Conservation (phyloP, 768 basidiomycete genomes). For the Auriculariales sp. region DNA sequence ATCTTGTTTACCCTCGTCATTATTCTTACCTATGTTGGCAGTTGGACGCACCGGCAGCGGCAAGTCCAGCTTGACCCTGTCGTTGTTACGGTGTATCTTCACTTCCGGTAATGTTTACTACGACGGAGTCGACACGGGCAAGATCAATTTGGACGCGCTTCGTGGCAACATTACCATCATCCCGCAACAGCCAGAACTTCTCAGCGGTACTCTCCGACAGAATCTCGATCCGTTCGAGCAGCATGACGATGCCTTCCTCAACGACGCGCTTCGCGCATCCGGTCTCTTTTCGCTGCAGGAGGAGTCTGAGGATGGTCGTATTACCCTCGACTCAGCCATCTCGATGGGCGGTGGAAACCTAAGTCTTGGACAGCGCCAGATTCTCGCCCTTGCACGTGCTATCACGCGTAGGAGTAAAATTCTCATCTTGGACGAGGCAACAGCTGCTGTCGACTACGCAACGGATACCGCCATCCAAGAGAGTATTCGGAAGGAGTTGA, state of each 20-base stretch:
- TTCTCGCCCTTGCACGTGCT: conserved; percentile 44
- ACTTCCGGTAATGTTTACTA: conserved; percentile 41
- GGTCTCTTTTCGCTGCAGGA: conserved; percentile 29
- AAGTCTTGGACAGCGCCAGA: conserved; percentile 47
- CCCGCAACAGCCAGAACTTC: conserved; percentile 39
- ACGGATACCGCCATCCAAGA: conserved; percentile 44
- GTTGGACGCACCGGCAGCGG: conserved; percentile 50
- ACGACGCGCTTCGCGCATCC: conserved; percentile 32
- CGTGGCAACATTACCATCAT: conserved; percentile 43
- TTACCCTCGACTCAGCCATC: conserved; percentile 31
- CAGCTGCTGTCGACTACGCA: conserved; percentile 36
- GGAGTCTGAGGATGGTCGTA: conserved; percentile 19
- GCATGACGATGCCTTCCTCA: conserved; percentile 36
- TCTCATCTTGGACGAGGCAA: conserved; percentile 43
- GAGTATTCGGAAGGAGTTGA: conserved; percentile 33
- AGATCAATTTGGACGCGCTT: conserved; percentile 38
- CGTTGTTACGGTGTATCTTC: conserved; percentile 40
- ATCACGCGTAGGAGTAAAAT: conserved; percentile 43
- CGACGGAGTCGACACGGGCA: conserved; percentile 33
- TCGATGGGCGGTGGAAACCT: conserved; percentile 30
- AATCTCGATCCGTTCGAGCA: conserved; percentile 49
- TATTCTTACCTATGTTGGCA: conserved; percentile 10
- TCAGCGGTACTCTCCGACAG: conserved; percentile 39
- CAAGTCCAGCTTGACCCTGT: conserved; percentile 37
- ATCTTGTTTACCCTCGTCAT: neutral